Conservation (phyloP, 148 eudicot genomes). For the Arbutus unedo region DNA sequence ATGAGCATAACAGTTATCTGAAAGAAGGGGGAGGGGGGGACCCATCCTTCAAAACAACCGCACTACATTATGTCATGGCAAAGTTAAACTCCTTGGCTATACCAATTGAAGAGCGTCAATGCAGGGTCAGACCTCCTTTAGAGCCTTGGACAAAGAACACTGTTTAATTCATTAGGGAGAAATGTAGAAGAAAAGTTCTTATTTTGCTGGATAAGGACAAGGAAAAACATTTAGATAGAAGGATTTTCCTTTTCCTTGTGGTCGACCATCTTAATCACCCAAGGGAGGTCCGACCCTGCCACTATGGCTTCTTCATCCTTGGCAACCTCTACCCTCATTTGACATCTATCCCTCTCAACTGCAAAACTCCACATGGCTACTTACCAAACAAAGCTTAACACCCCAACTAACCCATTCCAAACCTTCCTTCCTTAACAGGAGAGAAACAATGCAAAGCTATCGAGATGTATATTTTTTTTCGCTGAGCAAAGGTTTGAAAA, state of each 20-base stretch:
- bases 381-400: slow-evolving; percentile 8
- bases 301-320: not conserved
- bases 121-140: not conserved
- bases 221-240: not conserved
- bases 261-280: not conserved
- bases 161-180: not conserved
- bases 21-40: not conserved
- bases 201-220: not conserved
- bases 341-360: not conserved
- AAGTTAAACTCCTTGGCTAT: not conserved
- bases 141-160: not conserved
- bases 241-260: not conserved
- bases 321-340: not conserved
- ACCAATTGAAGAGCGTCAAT: not conserved
- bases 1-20: not conserved
- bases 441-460: not conserved
- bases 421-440: not conserved
- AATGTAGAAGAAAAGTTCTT: not conserved
- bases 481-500: not conserved
- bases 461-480: not conserved
- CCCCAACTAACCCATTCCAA: not conserved
- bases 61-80: not conserved
- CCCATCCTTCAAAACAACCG: not conserved
- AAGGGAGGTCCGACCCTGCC: not conserved
- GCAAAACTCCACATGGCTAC: not conserved